Percentiles rank a stretch among this genome's conserved stretches.
Evolutionary conservation across 2,329 filamentous ascomycete genomes (phyloP).

Genomic region (Bipolaris zeicola): DNA sequence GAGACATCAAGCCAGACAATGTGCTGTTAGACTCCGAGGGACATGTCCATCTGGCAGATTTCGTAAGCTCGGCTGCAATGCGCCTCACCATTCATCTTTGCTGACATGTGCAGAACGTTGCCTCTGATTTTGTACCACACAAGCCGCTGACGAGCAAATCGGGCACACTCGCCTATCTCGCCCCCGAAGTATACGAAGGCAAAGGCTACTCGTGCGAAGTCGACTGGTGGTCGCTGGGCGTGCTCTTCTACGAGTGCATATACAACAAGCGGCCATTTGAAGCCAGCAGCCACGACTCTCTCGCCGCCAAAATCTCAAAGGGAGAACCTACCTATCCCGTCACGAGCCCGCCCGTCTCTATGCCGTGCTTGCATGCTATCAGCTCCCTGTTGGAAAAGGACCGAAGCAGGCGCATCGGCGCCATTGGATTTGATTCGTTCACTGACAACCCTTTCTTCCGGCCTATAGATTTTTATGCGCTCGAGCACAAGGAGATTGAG

Average conservation of each 20-base stretch:
- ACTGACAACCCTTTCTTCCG: slow-evolving; percentile 89
- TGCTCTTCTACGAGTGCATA: slow-evolving; percentile 99
- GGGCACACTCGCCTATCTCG: slow-evolving; percentile 91
- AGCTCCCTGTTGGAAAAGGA: slow-evolving; percentile 81
- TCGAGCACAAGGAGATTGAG: slow-evolving; percentile 86
- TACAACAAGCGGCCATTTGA: slow-evolving; percentile 99
- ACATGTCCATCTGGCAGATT: slow-evolving; percentile 96
- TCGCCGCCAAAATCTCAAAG: slow-evolving; percentile 80
- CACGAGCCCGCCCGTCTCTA: slow-evolving; percentile 86
- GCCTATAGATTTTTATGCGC: slow-evolving; percentile 77
- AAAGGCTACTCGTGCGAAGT: slow-evolving; percentile 87
- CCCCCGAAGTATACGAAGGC: slow-evolving; percentile 91
- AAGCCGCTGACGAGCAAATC: slow-evolving; percentile 93
- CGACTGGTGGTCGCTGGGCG: slow-evolving; percentile 98
- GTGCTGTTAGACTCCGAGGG: slow-evolving; percentile 50
- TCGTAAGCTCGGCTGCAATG: slow-evolving; percentile 64
- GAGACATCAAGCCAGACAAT: slow-evolving; percentile 52
- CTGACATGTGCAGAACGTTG: slow-evolving; percentile 77
- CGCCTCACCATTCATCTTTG: neutral
- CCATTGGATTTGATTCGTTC: slow-evolving; percentile 80
- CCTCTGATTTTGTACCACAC: slow-evolving; percentile 85
- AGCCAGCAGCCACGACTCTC: slow-evolving; percentile 79
- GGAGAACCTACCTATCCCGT: slow-evolving; percentile 87
- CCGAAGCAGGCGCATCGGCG: slow-evolving; percentile 80
- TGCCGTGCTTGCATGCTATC: slow-evolving; percentile 88